phyloP scores from a whole-genome alignment of 2,329 filamentous ascomycete genomes.

The Bipolaris cookei region DNA sequence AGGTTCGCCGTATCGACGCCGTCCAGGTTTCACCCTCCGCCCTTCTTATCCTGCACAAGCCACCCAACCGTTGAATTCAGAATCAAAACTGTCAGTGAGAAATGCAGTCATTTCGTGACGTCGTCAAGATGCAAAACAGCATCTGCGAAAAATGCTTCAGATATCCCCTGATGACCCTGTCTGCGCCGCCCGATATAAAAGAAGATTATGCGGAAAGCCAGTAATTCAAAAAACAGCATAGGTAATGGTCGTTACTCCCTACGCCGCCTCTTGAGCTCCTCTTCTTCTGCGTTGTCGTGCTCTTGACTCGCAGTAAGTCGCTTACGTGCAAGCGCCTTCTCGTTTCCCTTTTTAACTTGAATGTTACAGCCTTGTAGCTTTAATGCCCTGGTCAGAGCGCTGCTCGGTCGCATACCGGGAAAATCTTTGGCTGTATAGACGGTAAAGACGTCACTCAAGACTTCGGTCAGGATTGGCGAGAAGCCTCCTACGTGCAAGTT shows the following conservation, averaged over 20 bases:
- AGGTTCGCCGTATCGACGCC: constrained; percentile 16
- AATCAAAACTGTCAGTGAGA: constrained; percentile 17
- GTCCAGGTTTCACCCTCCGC: background rate
- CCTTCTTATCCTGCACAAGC: constrained; percentile 8
- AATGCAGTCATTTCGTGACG: constrained; percentile 36
- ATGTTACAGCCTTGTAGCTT: constrained; percentile 84
- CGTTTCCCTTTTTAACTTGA: constrained; percentile 85
- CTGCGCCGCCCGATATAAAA: constrained; percentile 35
- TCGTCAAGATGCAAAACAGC: constrained; percentile 46
- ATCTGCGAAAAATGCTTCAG: constrained; percentile 43
- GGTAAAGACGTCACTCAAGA: constrained; percentile 73
- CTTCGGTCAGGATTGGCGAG: constrained; percentile 57
- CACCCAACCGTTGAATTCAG: constrained; percentile 13
- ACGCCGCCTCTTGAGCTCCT: constrained; percentile 47
- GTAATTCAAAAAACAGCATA: background rate
- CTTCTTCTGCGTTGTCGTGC: constrained; percentile 50
- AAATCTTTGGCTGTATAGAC: constrained; percentile 88
- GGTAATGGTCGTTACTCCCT: constrained; percentile 35
- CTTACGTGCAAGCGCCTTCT: constrained; percentile 60
- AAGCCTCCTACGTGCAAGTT: constrained; percentile 61
- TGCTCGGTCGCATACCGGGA: constrained; percentile 81
- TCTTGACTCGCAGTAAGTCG: constrained; percentile 48
- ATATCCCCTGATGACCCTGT: constrained; percentile 36
- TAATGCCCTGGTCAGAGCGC: constrained; percentile 72
- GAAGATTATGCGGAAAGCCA: constrained; percentile 20